Base-by-base conservation (phyloP, 768 basidiomycete genomes). In the Dacryopinax spathularia region DNA sequence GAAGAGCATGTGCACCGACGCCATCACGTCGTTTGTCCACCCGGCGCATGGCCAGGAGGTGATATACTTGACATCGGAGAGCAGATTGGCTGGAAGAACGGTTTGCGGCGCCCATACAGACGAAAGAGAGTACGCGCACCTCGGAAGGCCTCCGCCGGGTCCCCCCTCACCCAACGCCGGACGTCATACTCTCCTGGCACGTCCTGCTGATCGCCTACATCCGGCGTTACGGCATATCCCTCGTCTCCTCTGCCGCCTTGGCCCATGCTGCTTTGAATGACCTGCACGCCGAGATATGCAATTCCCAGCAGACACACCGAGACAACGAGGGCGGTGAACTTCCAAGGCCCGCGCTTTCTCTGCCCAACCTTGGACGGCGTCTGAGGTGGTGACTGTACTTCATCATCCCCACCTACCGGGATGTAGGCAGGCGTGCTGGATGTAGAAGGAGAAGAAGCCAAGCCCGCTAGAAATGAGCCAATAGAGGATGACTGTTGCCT, bases 1-100 rank as follows among this genome's bases (percentile, higher is more conserved):
- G 66, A 85, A 85, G 34, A 86, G 75, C 13, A 62, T 48, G 48
- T 65, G 62, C 20, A 61, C 65, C 6, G 60, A 29, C 3, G 65
- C 65, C 25, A 62, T 31, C 62, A 65, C 62, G 20, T 65, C 62
- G 34, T 61, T 43, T 10, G 62, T 56, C 34, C 56, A 65, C 48
- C 65, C 65, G 33, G 62, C 63, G 48, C 62, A 63, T 35, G 59
- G 62, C 15, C 65, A 62, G 20, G 56, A 65, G 31, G 65, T 65
- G 33, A 65, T 34, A 56, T 65, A 65, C 29, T 65, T 65, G 33
- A 61, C 18, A 31, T 62, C 48, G 20, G 43, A 34, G 13, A 43
- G 62, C 1, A 65, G 65, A 33, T 65, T 65, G 35, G 63, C 65
- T 65, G 39, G 6, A 22, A 3, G 6, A 3, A 5, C n/a, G n/a